Conservation (phyloP, 2,329 filamentous ascomycete species). For the Colletotrichum filicis region DNA sequence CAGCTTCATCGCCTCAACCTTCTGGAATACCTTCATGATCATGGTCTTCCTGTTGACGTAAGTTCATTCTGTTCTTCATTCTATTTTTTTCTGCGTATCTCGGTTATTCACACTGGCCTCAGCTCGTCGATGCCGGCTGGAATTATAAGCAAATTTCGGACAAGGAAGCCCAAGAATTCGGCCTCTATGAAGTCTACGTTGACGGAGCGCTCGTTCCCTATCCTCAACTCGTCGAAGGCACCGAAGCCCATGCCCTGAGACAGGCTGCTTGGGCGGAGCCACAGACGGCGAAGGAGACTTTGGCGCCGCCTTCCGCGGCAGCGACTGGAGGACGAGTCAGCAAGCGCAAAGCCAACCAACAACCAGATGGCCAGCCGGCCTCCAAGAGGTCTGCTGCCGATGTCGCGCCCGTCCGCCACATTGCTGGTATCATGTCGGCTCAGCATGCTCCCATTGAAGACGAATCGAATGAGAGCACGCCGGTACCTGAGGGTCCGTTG, state of each 20-base stretch:
- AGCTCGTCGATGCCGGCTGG: constrained; percentile 57
- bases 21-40: constrained; percentile 55
- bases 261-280: constrained; percentile 35
- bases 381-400: constrained; percentile 58
- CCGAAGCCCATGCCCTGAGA: constrained; percentile 40
- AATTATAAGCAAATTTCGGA: constrained; percentile 57
- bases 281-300: constrained; percentile 3
- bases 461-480: constrained; percentile 43
- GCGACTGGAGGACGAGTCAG: constrained; percentile 22
- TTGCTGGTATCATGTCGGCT: constrained; percentile 46
- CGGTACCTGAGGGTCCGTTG: constrained; percentile 37
- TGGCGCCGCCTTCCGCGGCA: constrained; percentile 12
- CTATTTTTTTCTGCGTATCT: constrained; percentile 27
- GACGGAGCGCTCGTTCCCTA: constrained; percentile 57
- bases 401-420: constrained; percentile 36
- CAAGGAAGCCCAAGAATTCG: constrained; percentile 56
- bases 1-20: constrained; percentile 58
- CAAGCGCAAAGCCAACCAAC: constrained; percentile 64
- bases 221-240: constrained; percentile 54
- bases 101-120: constrained; percentile 36
- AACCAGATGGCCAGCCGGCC: constrained; percentile 60
- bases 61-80: constrained; percentile 42
- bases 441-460: constrained; percentile 40
- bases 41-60: constrained; percentile 60
- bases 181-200: constrained; percentile 53